Base-by-base conservation (phyloP, 2,329 filamentous ascomycete genomes). In the Aspergillus novoparasiticus region DNA sequence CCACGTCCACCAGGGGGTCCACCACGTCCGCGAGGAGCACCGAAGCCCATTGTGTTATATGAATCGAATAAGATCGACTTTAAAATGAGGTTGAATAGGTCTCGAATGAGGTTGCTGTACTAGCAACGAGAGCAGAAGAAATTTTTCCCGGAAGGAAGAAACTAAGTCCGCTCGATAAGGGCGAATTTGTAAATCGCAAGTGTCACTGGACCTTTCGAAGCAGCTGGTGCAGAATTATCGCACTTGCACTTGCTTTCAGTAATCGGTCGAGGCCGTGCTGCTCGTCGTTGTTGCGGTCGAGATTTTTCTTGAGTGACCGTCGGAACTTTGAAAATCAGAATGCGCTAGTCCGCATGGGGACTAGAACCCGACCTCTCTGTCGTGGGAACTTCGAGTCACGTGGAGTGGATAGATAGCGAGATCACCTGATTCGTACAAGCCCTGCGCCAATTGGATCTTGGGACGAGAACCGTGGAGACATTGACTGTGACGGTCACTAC, bases 1-100 rank as follows among this genome's bases (percentile, higher is more conserved):
- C 82, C 81, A 69, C 81, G 76, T 63, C 80, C 79, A 68, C 76
- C 76, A 69, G 81, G 61, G 55, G 58, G 60, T 58, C 63, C 69
- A 62, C 69, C 69, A 59, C 67, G 64, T 63, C 66, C 64, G 64
- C 69, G 68, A 66, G 71, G 69, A 60, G 64, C 73, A 75, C 70
- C 71, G 67, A 78, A 76, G 62, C 63, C 73, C 76, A 78, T 78
- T 76, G 58, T 75, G 60, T 63, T 65, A 66, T 61, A 61, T 64
- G 46, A 51, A 62, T 64, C 57, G 61, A 66, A 53, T 54, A 56
- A 28, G 23, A 43, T 59, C 21, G 43, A 62, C 45, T 45, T 50
- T 57, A 41, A 59, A 26, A 58, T 56, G 45, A 39, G 48, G 57
- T 61, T 55, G 21, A 55, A 45, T 21, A 23, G n/a, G 21, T 30